A percentile compares a stretch with the other conserved stretches of the same genome.
These are phyloP conservation scores for Boletus sensibilis DNA, from an alignment of 768 basidiomycete genomes.

Conservation along the genomic window DNA sequence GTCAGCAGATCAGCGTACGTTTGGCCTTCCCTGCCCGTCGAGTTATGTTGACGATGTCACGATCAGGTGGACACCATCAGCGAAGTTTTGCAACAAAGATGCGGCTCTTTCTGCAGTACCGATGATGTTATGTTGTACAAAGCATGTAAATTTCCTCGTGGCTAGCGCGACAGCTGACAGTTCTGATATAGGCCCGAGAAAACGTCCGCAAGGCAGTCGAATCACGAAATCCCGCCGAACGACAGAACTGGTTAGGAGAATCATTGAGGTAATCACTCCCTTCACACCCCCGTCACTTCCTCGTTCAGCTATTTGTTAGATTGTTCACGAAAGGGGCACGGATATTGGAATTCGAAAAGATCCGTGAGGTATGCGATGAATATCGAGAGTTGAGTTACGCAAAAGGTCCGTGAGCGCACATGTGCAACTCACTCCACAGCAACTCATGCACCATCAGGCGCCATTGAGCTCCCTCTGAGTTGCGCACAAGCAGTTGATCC, in stretches of 20 bases:
- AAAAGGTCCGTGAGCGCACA: constrained; percentile 52
- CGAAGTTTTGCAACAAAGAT: constrained; percentile 89
- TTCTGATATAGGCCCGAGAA: constrained; percentile 73
- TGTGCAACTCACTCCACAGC: background rate
- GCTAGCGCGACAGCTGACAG: constrained; percentile 2
- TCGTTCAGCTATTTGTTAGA: constrained; percentile 39
- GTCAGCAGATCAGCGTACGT: constrained; percentile 89
- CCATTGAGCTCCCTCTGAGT: constrained; percentile 78
- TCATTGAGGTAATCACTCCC: constrained; percentile 67
- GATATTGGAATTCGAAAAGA: constrained; percentile 78
- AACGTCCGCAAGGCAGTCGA: constrained; percentile 89
- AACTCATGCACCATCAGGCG: constrained; percentile 47
- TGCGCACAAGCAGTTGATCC: constrained; percentile 81
- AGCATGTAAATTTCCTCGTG: constrained; percentile 39
- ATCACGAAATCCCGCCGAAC: constrained; percentile 68
- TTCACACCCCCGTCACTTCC: background rate
- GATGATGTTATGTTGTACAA: constrained; percentile 99
- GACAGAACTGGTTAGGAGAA: constrained; percentile 78
- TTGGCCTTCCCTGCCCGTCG: background rate
- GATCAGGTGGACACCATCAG: constrained; percentile 92
- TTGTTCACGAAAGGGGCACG: constrained; percentile 87
- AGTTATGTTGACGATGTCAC: constrained; percentile 9
- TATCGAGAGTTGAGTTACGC: constrained; percentile 84
- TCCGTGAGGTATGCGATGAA: constrained; percentile 85
- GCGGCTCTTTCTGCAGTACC: constrained; percentile 96